phyloP scores from a whole-genome alignment of 495 filamentous ascomycete species.

The Rhizodiscina lignyota region DNA sequence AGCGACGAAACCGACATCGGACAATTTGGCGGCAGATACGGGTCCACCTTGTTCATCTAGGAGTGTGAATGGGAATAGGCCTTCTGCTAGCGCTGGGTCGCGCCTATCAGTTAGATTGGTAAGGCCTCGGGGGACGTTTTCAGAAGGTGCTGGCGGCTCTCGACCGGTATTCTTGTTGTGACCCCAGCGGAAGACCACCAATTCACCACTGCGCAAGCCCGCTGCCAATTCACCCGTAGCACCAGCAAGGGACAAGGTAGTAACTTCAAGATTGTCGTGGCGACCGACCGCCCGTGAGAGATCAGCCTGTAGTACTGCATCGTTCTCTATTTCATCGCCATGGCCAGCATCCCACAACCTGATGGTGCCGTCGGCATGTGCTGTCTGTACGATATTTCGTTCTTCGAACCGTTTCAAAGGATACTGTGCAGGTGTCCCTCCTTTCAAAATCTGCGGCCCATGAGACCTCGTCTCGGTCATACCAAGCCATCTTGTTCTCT shows the following conservation, averaged over 20 bases:
- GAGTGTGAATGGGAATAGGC: slow-evolving; percentile 62
- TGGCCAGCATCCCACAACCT: slow-evolving; percentile 83
- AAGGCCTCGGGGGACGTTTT: slow-evolving; percentile 34
- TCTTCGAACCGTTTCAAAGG: slow-evolving; percentile 58
- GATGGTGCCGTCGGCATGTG: slow-evolving; percentile 76
- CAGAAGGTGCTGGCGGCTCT: slow-evolving; percentile 28
- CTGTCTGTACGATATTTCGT: slow-evolving; percentile 64
- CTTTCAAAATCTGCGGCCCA: slow-evolving; percentile 57
- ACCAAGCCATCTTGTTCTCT: slow-evolving; percentile 73
- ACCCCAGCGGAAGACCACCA: slow-evolving; percentile 78
- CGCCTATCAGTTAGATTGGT: slow-evolving; percentile 55
- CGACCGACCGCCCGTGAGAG: slow-evolving; percentile 67
- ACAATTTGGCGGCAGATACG: slow-evolving; percentile 62
- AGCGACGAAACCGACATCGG: slow-evolving; percentile 81
- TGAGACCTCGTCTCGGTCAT: slow-evolving; percentile 59
- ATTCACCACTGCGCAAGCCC: slow-evolving; percentile 64
- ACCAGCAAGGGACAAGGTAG: slow-evolving; percentile 56
- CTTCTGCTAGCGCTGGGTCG: slow-evolving; percentile 68
- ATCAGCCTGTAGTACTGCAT: slow-evolving; percentile 66
- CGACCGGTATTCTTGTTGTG: slow-evolving; percentile 44
- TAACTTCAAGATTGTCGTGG: slow-evolving; percentile 60
- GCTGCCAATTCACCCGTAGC: slow-evolving; percentile 69
- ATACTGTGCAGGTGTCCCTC: slow-evolving; percentile 52
- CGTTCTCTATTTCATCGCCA: slow-evolving; percentile 85
- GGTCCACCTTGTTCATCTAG: slow-evolving; percentile 67